A percentile compares a stretch with the other conserved stretches of the same genome.
phyloP scores from a whole-genome alignment of 208 protist species.

The Acanthamoeba pearcei region DNA sequence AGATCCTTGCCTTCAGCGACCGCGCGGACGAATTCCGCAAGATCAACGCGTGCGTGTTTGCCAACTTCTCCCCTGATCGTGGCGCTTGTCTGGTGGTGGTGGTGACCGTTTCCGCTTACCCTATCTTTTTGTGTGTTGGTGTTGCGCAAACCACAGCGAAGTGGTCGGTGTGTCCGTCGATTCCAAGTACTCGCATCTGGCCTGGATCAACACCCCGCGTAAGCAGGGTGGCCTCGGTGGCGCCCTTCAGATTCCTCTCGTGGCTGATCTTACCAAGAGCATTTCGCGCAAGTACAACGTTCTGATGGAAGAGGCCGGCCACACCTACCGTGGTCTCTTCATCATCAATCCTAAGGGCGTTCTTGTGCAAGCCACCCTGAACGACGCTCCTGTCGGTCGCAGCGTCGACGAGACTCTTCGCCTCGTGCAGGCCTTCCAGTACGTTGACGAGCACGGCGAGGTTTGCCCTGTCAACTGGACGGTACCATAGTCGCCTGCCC shows the following conservation, averaged over 20 bases:
- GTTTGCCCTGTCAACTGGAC: conserved; percentile 97
- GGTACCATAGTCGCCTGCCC: conserved; percentile 81
- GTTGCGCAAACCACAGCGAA: background rate
- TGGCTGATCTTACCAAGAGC: conserved; percentile 97
- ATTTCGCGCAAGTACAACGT: conserved; percentile 93
- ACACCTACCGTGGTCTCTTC: conserved; percentile 95
- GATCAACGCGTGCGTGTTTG: conserved; percentile 88
- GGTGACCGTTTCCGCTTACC: background rate
- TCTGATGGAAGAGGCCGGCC: conserved; percentile 93
- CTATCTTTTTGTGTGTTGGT: background rate
- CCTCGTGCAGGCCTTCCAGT: conserved; percentile 97
- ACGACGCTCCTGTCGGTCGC: conserved; percentile 53
- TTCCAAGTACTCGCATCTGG: conserved; percentile 81
- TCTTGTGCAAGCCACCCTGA: conserved; percentile 16
- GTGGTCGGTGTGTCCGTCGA: conserved; percentile 77
- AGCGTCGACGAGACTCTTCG: conserved; percentile 86
- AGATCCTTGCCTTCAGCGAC: conserved; percentile 97
- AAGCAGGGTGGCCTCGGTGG: conserved; percentile 97
- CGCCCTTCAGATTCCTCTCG: conserved; percentile 95
- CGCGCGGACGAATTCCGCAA: conserved; percentile 92
- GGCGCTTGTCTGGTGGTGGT: conserved; percentile 73
- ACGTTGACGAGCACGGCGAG: conserved; percentile 95
- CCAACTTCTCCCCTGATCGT: too few relatives aligned
- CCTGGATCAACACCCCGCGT: conserved; percentile 96
- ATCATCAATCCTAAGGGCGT: conserved; percentile 95